A percentile compares a stretch with the other conserved stretches of the same genome.
phyloP scores from a whole-genome alignment of 495 filamentous ascomycete species.

The Hypoxylon cercidicola region DNA sequence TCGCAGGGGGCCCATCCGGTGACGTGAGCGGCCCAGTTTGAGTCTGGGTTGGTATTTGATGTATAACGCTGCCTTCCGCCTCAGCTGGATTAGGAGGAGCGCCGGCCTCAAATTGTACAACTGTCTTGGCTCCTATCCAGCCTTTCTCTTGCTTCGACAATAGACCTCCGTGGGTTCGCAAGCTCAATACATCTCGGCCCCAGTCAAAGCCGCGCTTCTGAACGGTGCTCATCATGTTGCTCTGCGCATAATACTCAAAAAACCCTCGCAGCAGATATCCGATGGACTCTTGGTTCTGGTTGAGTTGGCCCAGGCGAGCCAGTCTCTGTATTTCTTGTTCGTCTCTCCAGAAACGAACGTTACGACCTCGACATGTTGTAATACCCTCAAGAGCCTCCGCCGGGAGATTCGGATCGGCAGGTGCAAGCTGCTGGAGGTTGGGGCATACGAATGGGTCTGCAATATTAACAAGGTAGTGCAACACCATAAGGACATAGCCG shows the following conservation, averaged over 20 bases:
- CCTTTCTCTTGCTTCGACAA: conserved; percentile 76
- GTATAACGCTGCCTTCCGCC: conserved; percentile 21
- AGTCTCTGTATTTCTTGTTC: conserved; percentile 68
- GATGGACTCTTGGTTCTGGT: conserved; percentile 67
- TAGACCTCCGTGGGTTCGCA: conserved; percentile 75
- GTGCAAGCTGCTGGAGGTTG: conserved; percentile 74
- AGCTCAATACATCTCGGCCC: conserved; percentile 74
- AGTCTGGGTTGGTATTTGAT: conserved; percentile 15
- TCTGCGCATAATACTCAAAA: conserved; percentile 81
- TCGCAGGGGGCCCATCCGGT: not conserved
- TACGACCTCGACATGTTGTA: conserved; percentile 62
- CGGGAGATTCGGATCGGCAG: conserved; percentile 51
- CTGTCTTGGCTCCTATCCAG: conserved; percentile 77
- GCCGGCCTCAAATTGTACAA: conserved; percentile 45
- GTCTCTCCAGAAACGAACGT: conserved; percentile 75
- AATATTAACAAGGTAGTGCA: conserved; percentile 88
- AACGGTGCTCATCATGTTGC: conserved; percentile 52
- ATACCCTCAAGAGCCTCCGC: conserved; percentile 54
- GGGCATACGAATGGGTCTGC: conserved; percentile 79
- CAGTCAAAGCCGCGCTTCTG: conserved; percentile 70
- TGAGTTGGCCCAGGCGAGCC: conserved; percentile 62
- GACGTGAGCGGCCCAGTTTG: conserved; percentile 13
- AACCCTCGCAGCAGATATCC: conserved; percentile 77
- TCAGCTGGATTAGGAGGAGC: conserved; percentile 22
- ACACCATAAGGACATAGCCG: conserved; percentile 90